Evolutionary conservation across 768 basidiomycete species (phyloP).

Genomic region (Filobasidium floriforme): DNA sequence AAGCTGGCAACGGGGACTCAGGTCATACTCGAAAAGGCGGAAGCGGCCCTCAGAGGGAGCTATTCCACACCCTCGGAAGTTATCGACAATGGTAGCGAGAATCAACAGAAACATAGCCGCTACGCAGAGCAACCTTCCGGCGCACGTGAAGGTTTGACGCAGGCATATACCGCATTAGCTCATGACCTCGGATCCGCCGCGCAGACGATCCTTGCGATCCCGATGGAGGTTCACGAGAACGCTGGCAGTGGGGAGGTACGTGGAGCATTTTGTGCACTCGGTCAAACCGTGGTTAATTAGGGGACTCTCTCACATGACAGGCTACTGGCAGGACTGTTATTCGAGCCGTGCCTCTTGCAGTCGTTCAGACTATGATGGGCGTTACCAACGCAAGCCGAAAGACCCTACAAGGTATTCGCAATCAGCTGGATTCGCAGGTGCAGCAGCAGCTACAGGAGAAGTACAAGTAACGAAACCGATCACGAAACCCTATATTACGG

Average conservation of each 20-base stretch:
- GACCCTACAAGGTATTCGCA: conserved; percentile 85
- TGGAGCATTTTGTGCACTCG: no score
- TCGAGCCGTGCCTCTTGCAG: conserved; percentile 93
- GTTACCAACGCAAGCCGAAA: conserved; percentile 94
- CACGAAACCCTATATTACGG: background rate
- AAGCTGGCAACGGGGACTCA: conserved; percentile 93
- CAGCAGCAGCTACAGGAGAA: conserved; percentile 81
- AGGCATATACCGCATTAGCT: conserved; percentile 80
- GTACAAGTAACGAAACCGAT: conserved; percentile 56
- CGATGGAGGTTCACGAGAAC: conserved; percentile 97
- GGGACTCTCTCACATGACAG: conserved; percentile 47
- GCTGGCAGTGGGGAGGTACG: conserved; percentile 57
- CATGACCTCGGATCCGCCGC: conserved; percentile 86
- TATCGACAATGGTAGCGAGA: background rate
- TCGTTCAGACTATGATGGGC: conserved; percentile 95
- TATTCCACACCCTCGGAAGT: background rate
- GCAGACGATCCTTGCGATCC: conserved; percentile 95
- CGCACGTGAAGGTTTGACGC: conserved; percentile 76
- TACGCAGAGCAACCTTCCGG: conserved; percentile 86
- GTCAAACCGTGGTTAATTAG: no score
- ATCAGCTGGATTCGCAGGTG: conserved; percentile 78
- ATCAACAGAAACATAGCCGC: conserved; percentile 51
- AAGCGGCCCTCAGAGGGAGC: conserved; percentile 67
- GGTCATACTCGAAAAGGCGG: conserved; percentile 91
- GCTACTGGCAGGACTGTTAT: conserved; percentile 89